Evolutionary conservation across 768 basidiomycete species (phyloP), one percentile per base, ranked within the genome.

Genomic region (Trichaptum fuscoviolaceum): DNA sequence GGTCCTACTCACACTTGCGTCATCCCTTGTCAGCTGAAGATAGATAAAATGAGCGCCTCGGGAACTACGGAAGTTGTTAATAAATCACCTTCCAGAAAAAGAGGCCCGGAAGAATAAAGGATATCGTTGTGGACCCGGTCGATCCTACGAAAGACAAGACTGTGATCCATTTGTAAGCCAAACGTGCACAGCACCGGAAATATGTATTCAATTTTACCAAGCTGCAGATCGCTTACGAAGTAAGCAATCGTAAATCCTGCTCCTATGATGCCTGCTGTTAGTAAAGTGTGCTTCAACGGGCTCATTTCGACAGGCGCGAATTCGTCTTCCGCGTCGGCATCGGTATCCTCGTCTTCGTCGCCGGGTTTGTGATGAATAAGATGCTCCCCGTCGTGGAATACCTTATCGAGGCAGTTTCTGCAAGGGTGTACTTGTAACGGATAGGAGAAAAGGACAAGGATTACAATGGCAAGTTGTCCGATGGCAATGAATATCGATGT

Each of bases 61-160:
- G 15, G 15, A 52, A 52, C 64, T 42, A 63, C 61, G 62, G 69
- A 67, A 71, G 35, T 34, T 42, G 15, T 12, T 30, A 26, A 42
- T 58, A 61, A 9, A 23, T 10, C 70, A 90, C 92, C 89, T 93
- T 90, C 90, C 93, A 98, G 79, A 92, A 97, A 74, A 97, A 91
- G 63, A 95, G 78, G 1, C 94, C 95, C 0, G 95, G 96, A 36
- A 97, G 83, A 72, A 99, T 97, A 78, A 98, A 99, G 1, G 93
- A 95, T 67, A 99, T 94, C 23, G 95, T 96, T 26, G 96, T 97
- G 17, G 94, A 96, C 15, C 97, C 97, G 0, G 95, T 98, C 25
- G 95, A 90, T 1, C 97, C 97, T 42, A 99, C 96, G 74, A 99
- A 97, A 4, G 95, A 93, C 35, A 99, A 82, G 17, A 99, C 96